Evolutionary conservation across 2,329 filamentous ascomycete genomes (phyloP), one percentile per base, ranked within the genome.

Genomic region (Neopestalotiopsis clavispora): DNA sequence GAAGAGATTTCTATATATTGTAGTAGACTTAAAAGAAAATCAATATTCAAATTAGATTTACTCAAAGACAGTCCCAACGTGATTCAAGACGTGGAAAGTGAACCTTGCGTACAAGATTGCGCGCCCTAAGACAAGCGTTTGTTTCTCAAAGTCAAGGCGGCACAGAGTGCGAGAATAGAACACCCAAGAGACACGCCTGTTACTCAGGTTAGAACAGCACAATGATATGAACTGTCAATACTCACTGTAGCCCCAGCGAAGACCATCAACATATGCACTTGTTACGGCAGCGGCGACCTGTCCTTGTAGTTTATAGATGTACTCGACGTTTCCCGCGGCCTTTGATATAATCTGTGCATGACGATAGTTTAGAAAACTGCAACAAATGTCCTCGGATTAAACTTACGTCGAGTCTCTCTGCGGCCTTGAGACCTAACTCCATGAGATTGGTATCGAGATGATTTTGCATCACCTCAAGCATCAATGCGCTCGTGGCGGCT

Each of bases 401-500:
- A 34, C 40, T 66, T 13, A 66, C 63, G 1, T 66, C 63, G 6
- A 32, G 63, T 56, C 63, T 42, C 7, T 56, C 63, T 23, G 30
- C 6, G 4, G 13, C 20, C 3, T 28, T 12, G n/a, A 67, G 20
- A 9, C 65, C 65, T 30, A 67, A n/a, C 12, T 67, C 60, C 10
- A 60, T 6, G 6, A 69, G 68, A 0, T 12, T 7, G 20, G n/a
- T 14, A 9, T 62, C 32, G 1, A 69, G 52, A 2, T 56, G 49
- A 12, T 58, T 17, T 42, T 62, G 59, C 56, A 81, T 67, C 0
- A 71, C 68, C 12, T 70, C 68, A 20, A 77, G 74, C 72, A 80
- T 80, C 0, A 77, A 75, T 1, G 81, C 80, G 62, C 81, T 83
- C 0, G 79, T 77, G n/a, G 75, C 73, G 0, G 81, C 78, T 6